Conservation (phyloP, 768 basidiomycete genomes). For the Amanita rimosa region DNA sequence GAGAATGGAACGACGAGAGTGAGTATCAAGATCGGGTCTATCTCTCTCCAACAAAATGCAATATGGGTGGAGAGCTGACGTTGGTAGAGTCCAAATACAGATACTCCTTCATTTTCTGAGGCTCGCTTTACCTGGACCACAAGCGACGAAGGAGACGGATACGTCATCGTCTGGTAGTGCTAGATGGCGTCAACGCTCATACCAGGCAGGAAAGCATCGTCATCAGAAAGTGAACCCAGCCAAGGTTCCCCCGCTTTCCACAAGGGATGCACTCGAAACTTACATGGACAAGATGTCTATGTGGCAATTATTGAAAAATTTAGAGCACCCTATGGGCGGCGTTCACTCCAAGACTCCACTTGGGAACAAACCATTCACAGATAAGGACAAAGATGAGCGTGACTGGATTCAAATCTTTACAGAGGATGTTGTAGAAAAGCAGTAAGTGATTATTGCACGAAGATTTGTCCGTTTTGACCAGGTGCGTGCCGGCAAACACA, state of each 20-base stretch:
- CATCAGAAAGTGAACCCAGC: constrained; percentile 11
- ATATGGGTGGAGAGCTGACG: not conserved
- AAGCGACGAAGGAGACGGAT: constrained; percentile 20
- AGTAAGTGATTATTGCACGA: constrained; percentile 29
- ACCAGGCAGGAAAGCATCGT: not conserved
- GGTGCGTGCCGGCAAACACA: constrained; percentile 14
- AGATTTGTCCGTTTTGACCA: not conserved
- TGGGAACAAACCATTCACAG: constrained; percentile 6
- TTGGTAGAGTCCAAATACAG: constrained; percentile 57
- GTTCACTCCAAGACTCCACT: constrained; percentile 6
- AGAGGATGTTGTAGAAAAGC: constrained; percentile 51
- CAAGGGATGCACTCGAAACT: constrained; percentile 47
- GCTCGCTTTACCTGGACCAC: constrained; percentile 45
- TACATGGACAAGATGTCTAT: constrained; percentile 74
- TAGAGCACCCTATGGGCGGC: constrained; percentile 13
- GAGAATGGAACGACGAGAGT: constrained; percentile 63
- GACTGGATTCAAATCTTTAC: constrained; percentile 76
- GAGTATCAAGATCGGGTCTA: constrained; percentile 9
- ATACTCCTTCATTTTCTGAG: constrained; percentile 60
- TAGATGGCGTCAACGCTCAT: not conserved
- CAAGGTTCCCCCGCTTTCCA: constrained; percentile 12
- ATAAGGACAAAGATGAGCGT: constrained; percentile 18
- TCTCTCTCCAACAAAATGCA: too few species aligned
- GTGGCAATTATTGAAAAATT: constrained; percentile 54
- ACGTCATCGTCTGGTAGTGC: constrained; percentile 3